phyloP scores from a whole-genome alignment of 768 basidiomycete species.

The Lanmaoa pseudosensibilis region DNA sequence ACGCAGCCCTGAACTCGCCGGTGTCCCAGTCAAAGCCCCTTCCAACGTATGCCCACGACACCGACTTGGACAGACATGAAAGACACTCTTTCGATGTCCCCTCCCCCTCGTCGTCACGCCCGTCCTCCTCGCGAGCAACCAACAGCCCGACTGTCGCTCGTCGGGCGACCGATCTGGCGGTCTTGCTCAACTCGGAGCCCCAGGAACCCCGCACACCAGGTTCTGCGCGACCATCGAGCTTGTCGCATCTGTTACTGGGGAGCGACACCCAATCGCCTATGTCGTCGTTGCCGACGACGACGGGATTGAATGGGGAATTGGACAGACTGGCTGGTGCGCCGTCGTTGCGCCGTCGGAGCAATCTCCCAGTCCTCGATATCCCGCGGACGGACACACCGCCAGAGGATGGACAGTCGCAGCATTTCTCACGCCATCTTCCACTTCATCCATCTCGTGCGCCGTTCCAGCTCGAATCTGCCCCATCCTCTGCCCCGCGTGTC shows the following conservation, averaged over 20 bases:
- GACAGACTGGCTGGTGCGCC: conserved; percentile 26
- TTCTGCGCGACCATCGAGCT: conserved; percentile 43
- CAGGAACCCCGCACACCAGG: conserved; percentile 37
- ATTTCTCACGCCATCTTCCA: conserved; percentile 28
- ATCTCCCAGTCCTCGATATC: conserved; percentile 34
- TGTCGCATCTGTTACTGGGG: conserved; percentile 40
- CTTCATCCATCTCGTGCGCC: conserved; percentile 22
- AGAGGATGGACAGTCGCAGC: conserved; percentile 23
- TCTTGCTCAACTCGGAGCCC: conserved; percentile 69
- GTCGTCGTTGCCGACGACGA: conserved; percentile 17
- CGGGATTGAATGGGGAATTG: conserved; percentile 21
- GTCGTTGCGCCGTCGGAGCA: conserved; percentile 32
- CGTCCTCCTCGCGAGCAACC: conserved; percentile 33
- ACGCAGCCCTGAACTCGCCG: conserved; percentile 82
- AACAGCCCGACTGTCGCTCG: conserved; percentile 52
- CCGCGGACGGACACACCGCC: conserved; percentile 28
- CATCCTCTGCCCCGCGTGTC: conserved; percentile 23
- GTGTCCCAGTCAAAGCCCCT: conserved; percentile 47
- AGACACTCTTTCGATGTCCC: conserved; percentile 31
- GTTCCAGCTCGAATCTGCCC: conserved; percentile 23
- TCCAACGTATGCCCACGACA: conserved; percentile 23
- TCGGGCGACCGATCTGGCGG: conserved; percentile 74
- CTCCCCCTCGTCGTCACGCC: conserved; percentile 40
- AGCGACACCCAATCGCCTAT: conserved; percentile 26
- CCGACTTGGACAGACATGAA: conserved; percentile 29